These are phyloP conservation scores for Apium graveolens DNA, from an alignment of 129 eudicot species.

Conservation along the genomic window DNA sequence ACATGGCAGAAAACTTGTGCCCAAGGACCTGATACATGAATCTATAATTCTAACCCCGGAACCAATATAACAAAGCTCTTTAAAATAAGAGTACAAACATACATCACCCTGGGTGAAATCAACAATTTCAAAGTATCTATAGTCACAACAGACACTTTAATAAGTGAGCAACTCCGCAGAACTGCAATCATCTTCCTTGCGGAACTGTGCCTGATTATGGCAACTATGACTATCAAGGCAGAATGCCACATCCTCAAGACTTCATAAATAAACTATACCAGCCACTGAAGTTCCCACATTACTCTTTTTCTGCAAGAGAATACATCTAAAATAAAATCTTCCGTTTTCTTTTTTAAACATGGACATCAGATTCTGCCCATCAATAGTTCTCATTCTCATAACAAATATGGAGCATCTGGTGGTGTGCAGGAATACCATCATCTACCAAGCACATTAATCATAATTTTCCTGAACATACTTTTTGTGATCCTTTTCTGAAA, in stretches of 20 bases:
- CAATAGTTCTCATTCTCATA: neutral
- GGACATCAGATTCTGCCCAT: neutral
- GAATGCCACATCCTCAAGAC: neutral
- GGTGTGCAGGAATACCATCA: neutral
- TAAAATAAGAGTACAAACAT: neutral
- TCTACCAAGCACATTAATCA: constrained; percentile 4
- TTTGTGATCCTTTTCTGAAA: constrained; percentile 37
- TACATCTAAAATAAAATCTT: neutral
- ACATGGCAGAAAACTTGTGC: neutral
- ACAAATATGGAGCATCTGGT: neutral
- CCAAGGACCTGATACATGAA: neutral
- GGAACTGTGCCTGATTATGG: neutral
- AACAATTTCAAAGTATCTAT: neutral
- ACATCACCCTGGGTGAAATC: neutral
- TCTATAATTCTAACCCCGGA: neutral
- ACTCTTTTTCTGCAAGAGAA: neutral
- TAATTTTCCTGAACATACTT: constrained; percentile 46
- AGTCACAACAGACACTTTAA: neutral
- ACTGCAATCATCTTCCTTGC: neutral
- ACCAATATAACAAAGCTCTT: neutral
- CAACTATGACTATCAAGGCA: neutral
- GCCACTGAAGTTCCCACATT: neutral
- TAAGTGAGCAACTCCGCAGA: neutral
- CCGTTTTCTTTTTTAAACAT: neutral
- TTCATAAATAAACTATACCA: neutral